Base-by-base conservation (phyloP, 2,329 filamentous ascomycete species). In the Trichophyton rubrum region DNA sequence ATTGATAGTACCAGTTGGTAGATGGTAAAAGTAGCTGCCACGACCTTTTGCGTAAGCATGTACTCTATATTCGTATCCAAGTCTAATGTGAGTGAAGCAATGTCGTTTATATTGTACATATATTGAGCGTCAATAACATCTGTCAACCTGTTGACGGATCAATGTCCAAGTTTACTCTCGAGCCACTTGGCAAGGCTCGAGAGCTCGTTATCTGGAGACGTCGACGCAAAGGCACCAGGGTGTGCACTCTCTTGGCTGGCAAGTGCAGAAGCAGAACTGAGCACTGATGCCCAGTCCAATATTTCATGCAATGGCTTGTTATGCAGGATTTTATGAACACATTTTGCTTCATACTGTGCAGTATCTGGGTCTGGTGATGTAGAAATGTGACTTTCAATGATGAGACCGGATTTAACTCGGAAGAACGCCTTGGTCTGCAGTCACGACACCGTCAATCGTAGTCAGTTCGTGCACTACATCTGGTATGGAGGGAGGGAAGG, bases 271-370 rank as follows among this genome's bases (percentile, higher is more conserved):
- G 59, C 56, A 55, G 41, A 49, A 40, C 38, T 59, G 6, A 69
- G 61, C 9, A 66, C 35, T 6, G 47, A 27, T 24, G 45, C 45
- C 74, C 77, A 79, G 55, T 75, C 68, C 11, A 67, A 64, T 20
- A 83, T 75, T 57, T 82, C 77, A 60, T 82, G 80, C 17, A 84
- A 64, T 17, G 75, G 76, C 51, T 71, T 72, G 22, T 73, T 75
- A 30, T 69, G 72, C 59, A 73, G 67, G 45, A 61, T 62, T 35
- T 70, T 61, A 58, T 73, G 70, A 20, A 73, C 64, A 9, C 62
- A 67, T 24, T 51, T 63, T n/a, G 69, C 69, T 65, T 77, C 72
- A n/a, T 67, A 61, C 9, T 68, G 66, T 51, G 71, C 73, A 6
- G 64, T 58, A 2, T 59, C 62, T n/a, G 66, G 33, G 58, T 77